Percentiles rank a stretch among this genome's conserved stretches.
These are phyloP conservation scores for Tetrapisispora fleetii DNA, from an alignment of 805 yeast species.

Conservation along the genomic window DNA sequence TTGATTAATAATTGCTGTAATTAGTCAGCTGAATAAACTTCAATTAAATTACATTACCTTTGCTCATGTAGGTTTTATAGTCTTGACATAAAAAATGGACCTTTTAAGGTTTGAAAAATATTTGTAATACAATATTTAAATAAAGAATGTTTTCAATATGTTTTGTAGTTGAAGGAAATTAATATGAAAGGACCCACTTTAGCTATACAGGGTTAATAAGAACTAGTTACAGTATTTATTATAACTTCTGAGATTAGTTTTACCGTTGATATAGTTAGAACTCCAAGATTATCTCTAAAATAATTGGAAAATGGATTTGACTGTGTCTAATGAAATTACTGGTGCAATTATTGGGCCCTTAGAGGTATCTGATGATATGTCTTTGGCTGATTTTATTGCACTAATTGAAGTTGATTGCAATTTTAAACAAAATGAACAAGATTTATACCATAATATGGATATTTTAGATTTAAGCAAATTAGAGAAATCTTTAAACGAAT, in stretches of 20 bases:
- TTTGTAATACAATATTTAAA: too few relatives aligned
- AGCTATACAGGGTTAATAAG: too few relatives aligned
- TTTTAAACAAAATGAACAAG: slow-evolving; percentile 38
- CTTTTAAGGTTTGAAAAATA: too few relatives aligned
- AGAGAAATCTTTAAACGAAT: slow-evolving; percentile 34
- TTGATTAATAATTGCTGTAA: too few relatives aligned
- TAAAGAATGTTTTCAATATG: too few relatives aligned
- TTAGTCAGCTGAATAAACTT: too few relatives aligned
- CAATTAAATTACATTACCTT: too few relatives aligned
- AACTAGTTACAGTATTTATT: too few relatives aligned
- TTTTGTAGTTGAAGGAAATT: too few relatives aligned
- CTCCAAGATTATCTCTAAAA: not conserved
- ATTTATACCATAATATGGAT: slow-evolving; percentile 39
- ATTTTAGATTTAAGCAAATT: slow-evolving; percentile 26
- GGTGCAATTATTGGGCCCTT: slow-evolving; percentile 40
- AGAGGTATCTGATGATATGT: slow-evolving; percentile 58
- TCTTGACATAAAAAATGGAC: too few relatives aligned
- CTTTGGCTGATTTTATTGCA: slow-evolving; percentile 60
- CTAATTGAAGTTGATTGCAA: slow-evolving; percentile 62
- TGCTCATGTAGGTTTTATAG: too few relatives aligned
- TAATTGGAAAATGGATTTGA: slow-evolving; percentile 37
- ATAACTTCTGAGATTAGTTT: not conserved
- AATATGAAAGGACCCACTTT: too few relatives aligned
- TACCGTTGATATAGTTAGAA: not conserved
- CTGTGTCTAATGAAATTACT: slow-evolving; percentile 40